phyloP scores from a whole-genome alignment of 192 early-diverging fungal genomes.

The Obelidium mucronatum region DNA sequence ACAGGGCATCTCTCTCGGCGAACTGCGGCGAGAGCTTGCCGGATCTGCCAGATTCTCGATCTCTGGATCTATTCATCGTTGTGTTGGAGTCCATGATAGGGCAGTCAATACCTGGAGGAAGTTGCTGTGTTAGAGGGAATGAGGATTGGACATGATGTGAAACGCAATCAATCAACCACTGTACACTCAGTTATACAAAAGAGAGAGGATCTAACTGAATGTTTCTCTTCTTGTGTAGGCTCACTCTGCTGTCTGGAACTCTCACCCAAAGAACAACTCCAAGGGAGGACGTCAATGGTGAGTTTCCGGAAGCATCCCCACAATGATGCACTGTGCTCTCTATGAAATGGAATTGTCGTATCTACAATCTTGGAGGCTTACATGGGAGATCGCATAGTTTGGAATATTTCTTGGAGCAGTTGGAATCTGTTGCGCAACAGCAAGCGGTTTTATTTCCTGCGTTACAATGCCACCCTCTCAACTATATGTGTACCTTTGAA shows the following conservation, averaged over 20 bases:
- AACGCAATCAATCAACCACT: not conserved
- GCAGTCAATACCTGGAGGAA: not conserved
- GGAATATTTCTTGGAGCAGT: too few relatives aligned
- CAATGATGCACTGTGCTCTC: not conserved
- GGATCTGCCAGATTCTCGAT: not conserved
- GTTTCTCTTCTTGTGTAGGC: conserved; percentile 54
- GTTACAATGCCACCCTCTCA: not conserved
- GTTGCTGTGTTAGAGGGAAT: not conserved
- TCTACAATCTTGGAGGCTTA: not conserved
- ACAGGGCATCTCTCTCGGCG: not conserved
- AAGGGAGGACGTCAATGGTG: conserved; percentile 99
- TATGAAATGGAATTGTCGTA: not conserved
- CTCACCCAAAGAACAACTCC: conserved; percentile 94
- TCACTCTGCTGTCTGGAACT: conserved; percentile 97
- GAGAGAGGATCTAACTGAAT: not conserved
- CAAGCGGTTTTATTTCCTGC: not conserved
- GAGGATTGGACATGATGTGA: not conserved
- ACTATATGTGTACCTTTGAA: too few relatives aligned
- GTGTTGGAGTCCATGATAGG: not conserved
- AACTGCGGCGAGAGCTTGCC: not conserved
- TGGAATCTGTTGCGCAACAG: not conserved
- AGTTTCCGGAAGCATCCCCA: not conserved
- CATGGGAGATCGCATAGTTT: not conserved
- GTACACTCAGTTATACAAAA: not conserved
- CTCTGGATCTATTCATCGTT: too few relatives aligned